phyloP scores from a whole-genome alignment of 768 basidiomycete species.

The Mycena pura region DNA sequence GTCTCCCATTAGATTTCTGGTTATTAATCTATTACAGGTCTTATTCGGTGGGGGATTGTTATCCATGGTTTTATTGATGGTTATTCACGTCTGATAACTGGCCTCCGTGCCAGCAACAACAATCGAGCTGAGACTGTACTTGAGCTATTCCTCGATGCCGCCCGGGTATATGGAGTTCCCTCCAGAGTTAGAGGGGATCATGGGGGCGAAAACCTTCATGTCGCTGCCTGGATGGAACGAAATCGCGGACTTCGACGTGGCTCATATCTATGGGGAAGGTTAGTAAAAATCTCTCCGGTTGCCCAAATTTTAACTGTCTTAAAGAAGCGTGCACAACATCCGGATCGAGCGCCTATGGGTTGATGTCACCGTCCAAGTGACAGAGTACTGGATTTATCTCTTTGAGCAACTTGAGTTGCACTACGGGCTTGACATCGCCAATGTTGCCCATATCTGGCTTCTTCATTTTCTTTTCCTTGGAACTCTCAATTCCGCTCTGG shows the following conservation, averaged over 20 bases:
- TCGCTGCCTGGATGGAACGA: slow-evolving; percentile 38
- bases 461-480: slow-evolving; percentile 43
- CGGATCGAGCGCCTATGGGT: slow-evolving; percentile 47
- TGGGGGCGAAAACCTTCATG: slow-evolving; percentile 39
- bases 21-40: too few relatives aligned
- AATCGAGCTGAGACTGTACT: too few relatives aligned
- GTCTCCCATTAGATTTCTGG: too few relatives aligned
- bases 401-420: slow-evolving; percentile 41
- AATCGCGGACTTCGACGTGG: slow-evolving; percentile 27
- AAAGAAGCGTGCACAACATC: slow-evolving; percentile 49
- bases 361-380: slow-evolving; percentile 42
- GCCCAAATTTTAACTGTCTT: neutral
- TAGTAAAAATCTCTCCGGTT: slow-evolving; percentile 23
- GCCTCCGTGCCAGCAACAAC: too few relatives aligned
- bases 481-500: slow-evolving; percentile 37
- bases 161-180: too few relatives aligned
- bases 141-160: too few relatives aligned
- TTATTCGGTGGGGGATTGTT: too few relatives aligned
- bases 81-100: too few relatives aligned
- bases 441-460: slow-evolving; percentile 46
- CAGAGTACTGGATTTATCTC: slow-evolving; percentile 44
- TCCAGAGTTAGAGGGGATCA: too few relatives aligned
- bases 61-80: too few relatives aligned
- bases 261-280: slow-evolving; percentile 48
- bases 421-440: slow-evolving; percentile 34